Evolutionary conservation across 2,329 filamentous ascomycete genomes (phyloP).

Genomic region (Cladorrhinum sp.): DNA sequence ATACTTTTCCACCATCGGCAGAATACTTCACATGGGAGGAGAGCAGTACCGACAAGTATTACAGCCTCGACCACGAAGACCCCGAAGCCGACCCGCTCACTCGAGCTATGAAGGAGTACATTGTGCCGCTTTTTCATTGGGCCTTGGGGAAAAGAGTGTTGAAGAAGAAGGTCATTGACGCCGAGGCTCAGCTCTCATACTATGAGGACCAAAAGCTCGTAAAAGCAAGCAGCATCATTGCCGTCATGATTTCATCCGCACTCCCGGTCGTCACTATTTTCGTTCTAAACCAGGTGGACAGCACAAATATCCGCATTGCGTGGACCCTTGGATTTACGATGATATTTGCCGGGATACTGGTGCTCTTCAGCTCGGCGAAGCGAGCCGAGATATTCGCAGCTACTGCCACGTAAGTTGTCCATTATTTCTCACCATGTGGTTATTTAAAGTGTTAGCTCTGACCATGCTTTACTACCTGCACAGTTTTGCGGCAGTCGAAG

Average conservation of each 20-base stretch:
- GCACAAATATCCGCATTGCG: background rate
- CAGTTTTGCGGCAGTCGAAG: slow-evolving; percentile 4
- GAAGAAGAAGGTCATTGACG: background rate
- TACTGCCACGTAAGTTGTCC: slow-evolving; percentile 2
- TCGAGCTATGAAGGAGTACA: background rate
- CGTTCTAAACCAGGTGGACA: background rate
- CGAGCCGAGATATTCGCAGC: slow-evolving; percentile 5
- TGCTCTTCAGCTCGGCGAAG: slow-evolving; percentile 3
- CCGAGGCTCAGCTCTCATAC: background rate
- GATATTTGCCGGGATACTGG: background rate
- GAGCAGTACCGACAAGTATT: background rate
- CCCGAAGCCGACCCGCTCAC: background rate
- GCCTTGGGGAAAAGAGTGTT: background rate
- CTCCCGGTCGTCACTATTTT: background rate
- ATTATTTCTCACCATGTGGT: no score
- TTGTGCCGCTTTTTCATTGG: background rate
- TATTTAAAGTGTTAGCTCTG: background rate
- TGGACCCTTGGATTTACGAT: background rate
- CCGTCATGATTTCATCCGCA: background rate
- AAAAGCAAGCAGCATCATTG: slow-evolving; percentile 7
- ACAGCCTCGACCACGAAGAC: background rate
- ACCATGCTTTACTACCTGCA: background rate
- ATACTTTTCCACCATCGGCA: background rate
- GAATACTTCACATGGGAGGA: background rate
- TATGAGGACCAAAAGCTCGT: background rate